Evolutionary conservation across 208 protist species (phyloP).

Genomic region (Wallacemonas sp.): DNA sequence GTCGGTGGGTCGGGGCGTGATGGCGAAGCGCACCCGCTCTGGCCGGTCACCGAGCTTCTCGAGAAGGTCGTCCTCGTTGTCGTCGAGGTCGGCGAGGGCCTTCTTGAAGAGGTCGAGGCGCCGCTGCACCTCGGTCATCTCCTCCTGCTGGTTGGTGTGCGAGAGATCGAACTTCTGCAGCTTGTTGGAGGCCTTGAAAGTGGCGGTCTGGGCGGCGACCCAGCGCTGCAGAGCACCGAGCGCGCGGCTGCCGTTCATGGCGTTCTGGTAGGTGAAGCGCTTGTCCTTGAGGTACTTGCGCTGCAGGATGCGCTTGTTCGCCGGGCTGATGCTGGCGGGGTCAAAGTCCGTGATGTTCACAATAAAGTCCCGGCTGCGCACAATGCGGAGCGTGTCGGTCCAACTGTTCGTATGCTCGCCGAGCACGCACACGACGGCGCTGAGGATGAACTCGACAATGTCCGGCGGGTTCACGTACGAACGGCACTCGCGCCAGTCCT

Average conservation of each 20-base stretch:
- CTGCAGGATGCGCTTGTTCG: constrained; percentile 19
- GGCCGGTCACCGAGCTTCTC: constrained; percentile 9
- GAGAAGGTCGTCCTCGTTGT: constrained; percentile 21
- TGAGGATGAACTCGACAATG: constrained; percentile 49
- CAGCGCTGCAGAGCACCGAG: constrained; percentile 54
- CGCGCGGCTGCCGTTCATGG: constrained; percentile 52
- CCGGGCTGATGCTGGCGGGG: constrained; percentile 26
- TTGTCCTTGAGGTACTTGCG: constrained; percentile 39
- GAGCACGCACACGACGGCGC: constrained; percentile 41
- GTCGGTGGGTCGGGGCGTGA: constrained; percentile 10
- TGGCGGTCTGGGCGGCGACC: constrained; percentile 42
- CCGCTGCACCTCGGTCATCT: constrained; percentile 23
- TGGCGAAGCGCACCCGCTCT: neutral
- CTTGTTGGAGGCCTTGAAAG: constrained; percentile 30
- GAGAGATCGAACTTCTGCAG: constrained; percentile 44
- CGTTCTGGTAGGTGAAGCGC: constrained; percentile 49
- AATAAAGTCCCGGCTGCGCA: constrained; percentile 42
- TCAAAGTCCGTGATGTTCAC: constrained; percentile 39
- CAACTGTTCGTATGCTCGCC: constrained; percentile 28
- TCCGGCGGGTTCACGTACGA: constrained; percentile 56
- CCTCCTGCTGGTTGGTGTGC: constrained; percentile 15
- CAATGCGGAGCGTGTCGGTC: constrained; percentile 33
- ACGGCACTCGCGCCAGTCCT: constrained; percentile 64
- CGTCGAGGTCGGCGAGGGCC: constrained; percentile 17
- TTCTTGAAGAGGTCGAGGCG: constrained; percentile 19